Base-by-base conservation (phyloP, 1,284 basidiomycete species). In the Malassezia restricta region DNA sequence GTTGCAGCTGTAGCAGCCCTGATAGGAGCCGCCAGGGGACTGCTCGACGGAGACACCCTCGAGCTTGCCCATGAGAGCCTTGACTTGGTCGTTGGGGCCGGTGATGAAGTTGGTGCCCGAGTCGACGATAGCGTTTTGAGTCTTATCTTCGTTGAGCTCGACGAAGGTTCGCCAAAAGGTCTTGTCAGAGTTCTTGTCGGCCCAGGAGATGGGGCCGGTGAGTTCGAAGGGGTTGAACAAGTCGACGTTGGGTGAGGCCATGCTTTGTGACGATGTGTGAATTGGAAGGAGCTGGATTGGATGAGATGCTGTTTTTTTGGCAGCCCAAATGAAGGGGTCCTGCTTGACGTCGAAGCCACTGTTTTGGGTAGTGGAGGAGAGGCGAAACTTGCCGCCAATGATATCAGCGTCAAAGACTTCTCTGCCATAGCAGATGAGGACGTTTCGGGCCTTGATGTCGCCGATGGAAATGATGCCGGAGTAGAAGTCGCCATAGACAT, bases 201-300 rank as follows among this genome's bases (percentile, higher is more conserved):
- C 68, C 68, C 74, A 79, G 49, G 76, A 75, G 49, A 78, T 68
- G 20, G 49, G 40, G 49, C 49, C 54, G 15, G 54, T 57, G 61
- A 59, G 55, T 54, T 65, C 61, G 48, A 54, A 49, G n/a, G 56
- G 54, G 58, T 63, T 54, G 32, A 59, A 56, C 7, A 58, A 61
- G 42, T 83, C 83, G 45, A 85, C 71, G 60, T 74, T 78, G 8
- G 85, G 77, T 63, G 81, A 78, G 5, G 78, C 78, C 54, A 77
- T 78, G 6, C 75, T 76, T 43, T 46, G 4, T 20, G 8, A 39
- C 50, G 49, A 61, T 84, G 76, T 54, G 80, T 79, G 68, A 84
- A 78, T 55, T 64, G 62, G 63, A 64, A 64, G 41, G 78, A 75
- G 27, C 67, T 62, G 24, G 74, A 63, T 7, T 38, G n/a, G 6